Conservation (phyloP, 257 asterid species). For the Solanum piurae region DNA sequence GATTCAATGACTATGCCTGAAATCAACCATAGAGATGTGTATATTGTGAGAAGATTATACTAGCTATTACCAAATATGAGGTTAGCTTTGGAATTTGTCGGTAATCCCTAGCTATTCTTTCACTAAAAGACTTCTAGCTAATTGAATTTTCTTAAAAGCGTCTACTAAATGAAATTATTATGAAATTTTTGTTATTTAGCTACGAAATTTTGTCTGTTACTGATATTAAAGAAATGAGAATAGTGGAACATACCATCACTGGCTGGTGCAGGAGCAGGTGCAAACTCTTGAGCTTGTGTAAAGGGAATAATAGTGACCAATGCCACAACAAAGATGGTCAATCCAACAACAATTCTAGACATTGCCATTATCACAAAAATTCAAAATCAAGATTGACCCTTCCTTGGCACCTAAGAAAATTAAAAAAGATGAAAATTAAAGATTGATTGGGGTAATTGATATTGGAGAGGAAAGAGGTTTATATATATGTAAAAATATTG, state of each 20-base stretch:
- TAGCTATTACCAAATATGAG: too few relatives aligned
- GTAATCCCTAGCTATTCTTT: neutral
- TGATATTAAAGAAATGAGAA: neutral
- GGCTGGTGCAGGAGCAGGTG: slow-evolving; percentile 17
- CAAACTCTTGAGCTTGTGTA: neutral
- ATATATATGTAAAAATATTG: neutral
- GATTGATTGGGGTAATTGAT: neutral
- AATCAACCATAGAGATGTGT: too few relatives aligned
- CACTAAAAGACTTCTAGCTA: neutral
- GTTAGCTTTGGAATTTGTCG: neutral
- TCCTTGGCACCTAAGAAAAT: neutral
- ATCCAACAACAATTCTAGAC: neutral
- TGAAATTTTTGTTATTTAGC: neutral
- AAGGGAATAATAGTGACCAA: neutral
- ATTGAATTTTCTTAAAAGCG: neutral
- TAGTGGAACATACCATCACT: slow-evolving; percentile 7
- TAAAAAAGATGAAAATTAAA: neutral
- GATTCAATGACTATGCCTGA: too few relatives aligned
- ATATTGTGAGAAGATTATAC: too few relatives aligned
- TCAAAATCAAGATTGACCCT: neutral
- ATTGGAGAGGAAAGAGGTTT: neutral
- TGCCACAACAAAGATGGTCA: neutral
- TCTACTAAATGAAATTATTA: neutral
- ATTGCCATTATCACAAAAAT: neutral
- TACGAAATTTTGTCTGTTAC: neutral